Percentiles rank a stretch among this genome's conserved stretches.
These are phyloP conservation scores for Actinomortierella ambigua DNA, from an alignment of 371 early-diverging fungal genomes.

Conservation along the genomic window DNA sequence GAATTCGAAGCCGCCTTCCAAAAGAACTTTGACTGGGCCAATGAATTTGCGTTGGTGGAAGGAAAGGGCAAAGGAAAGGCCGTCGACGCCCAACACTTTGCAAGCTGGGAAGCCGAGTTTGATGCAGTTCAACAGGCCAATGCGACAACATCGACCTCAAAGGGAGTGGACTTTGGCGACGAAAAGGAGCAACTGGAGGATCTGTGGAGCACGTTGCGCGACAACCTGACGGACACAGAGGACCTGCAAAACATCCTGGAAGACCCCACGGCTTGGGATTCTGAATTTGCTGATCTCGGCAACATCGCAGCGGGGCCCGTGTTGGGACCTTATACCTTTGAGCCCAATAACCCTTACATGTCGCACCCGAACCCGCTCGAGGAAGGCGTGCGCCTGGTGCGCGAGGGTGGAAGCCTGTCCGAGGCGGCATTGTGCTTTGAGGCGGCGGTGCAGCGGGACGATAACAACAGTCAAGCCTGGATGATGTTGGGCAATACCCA, in stretches of 20 bases:
- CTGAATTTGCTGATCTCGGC: constrained; percentile 59
- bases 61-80: constrained; percentile 59
- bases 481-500: constrained; percentile 79
- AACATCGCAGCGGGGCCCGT: constrained; percentile 52
- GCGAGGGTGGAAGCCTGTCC: constrained; percentile 65
- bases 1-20: constrained; percentile 69
- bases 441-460: constrained; percentile 78
- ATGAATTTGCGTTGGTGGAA: constrained; percentile 57
- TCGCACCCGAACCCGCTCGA: constrained; percentile 56
- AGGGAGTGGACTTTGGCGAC: constrained; percentile 44
- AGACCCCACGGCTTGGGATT: constrained; percentile 61
- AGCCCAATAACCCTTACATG: constrained; percentile 75
- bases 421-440: constrained; percentile 83
- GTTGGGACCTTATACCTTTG: constrained; percentile 77
- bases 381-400: constrained; percentile 55
- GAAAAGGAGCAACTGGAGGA: constrained; percentile 62
- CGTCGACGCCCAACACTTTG: constrained; percentile 50
- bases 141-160: constrained; percentile 43
- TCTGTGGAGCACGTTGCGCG: constrained; percentile 62
- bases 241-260: constrained; percentile 45
- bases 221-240: constrained; percentile 55
- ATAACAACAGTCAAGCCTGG: constrained; percentile 77
- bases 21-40: constrained; percentile 70
- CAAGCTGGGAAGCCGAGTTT: constrained; percentile 76
- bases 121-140: constrained; percentile 50